phyloP scores from a whole-genome alignment of 345 rosid species.

The Sonneratia caseolaris region DNA sequence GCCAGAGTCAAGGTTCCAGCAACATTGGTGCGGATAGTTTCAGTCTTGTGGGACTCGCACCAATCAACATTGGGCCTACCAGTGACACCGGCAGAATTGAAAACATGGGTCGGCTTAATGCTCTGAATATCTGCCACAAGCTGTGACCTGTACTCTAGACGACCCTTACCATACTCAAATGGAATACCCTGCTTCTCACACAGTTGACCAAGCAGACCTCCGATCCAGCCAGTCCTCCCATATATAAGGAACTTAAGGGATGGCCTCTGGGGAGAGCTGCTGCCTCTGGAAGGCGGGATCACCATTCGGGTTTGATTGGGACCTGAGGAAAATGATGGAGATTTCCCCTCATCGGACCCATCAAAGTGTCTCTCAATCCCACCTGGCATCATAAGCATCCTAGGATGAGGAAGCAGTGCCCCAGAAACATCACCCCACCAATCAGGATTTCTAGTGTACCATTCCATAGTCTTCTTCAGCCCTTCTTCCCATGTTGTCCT shows the following conservation, averaged over 20 bases:
- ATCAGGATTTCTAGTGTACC: conserved; percentile 40
- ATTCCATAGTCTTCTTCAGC: conserved; percentile 37
- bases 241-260: conserved; percentile 36
- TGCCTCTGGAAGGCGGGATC: conserved; percentile 22
- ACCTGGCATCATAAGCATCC: conserved; percentile 52
- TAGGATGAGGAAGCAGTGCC: conserved; percentile 45
- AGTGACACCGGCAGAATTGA: conserved; percentile 45
- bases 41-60: conserved; percentile 42
- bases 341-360: conserved; percentile 23
- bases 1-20: conserved; percentile 41
- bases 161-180: conserved; percentile 38
- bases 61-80: conserved; percentile 52
- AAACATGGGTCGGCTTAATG: conserved; percentile 41
- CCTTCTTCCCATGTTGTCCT: conserved; percentile 41
- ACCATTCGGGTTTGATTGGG: conserved; percentile 29
- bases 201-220: conserved; percentile 36
- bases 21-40: conserved; percentile 39
- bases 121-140: conserved; percentile 34
- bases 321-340: conserved; percentile 15
- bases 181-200: conserved; percentile 42
- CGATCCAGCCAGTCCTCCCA: conserved; percentile 46
- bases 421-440: conserved; percentile 58
- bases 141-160: conserved; percentile 31
- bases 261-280: conserved; percentile 20
- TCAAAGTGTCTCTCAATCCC: conserved; percentile 30